Evolutionary conservation across 164 flowering plant genomes (phyloP).

Genomic region (Sedum album): DNA sequence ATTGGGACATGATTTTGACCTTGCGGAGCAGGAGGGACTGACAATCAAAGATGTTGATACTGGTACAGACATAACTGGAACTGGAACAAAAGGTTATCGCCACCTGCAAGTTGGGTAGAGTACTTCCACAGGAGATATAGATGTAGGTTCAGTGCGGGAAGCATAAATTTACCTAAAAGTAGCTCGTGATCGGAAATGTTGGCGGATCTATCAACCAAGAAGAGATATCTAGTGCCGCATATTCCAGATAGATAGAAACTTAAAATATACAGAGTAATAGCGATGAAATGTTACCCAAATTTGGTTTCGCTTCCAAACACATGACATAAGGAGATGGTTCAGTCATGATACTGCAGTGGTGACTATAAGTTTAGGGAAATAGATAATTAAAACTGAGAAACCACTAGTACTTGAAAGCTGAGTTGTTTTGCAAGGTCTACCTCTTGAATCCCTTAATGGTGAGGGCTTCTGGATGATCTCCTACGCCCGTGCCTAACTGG

Average conservation of each 20-base stretch:
- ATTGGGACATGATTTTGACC: no score
- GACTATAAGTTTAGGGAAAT: background rate
- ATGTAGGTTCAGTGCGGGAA: no score
- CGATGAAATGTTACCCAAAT: background rate
- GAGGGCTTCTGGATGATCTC: background rate
- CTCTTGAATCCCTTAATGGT: conserved; percentile 30
- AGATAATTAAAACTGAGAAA: background rate
- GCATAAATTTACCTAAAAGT: no score
- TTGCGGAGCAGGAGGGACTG: no score
- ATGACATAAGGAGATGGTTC: background rate
- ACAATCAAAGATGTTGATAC: no score
- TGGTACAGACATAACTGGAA: no score
- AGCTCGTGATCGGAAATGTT: no score
- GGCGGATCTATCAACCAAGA: no score
- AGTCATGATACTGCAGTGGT: background rate
- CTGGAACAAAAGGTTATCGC: no score
- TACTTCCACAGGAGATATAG: no score
- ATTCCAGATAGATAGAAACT: background rate
- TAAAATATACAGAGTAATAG: background rate
- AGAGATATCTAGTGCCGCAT: no score
- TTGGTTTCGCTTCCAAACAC: background rate
- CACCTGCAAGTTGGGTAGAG: no score
- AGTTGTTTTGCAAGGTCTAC: conserved; percentile 35
- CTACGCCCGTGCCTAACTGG: conserved; percentile 28
- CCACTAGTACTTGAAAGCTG: background rate